Evolutionary conservation across 768 basidiomycete genomes (phyloP).

Genomic region (Tubosaeta sp.): DNA sequence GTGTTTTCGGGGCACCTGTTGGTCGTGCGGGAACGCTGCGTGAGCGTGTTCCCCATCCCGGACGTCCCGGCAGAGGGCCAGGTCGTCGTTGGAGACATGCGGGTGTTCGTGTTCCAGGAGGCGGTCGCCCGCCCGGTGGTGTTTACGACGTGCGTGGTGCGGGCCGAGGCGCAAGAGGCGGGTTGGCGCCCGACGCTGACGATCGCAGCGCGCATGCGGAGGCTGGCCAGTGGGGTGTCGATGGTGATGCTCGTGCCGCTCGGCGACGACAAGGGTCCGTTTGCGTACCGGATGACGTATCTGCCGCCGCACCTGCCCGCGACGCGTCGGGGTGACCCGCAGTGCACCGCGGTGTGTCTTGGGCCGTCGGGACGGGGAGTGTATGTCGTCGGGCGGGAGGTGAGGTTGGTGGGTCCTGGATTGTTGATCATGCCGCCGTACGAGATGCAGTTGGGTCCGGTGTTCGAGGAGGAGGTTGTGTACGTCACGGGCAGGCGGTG

Average conservation of each 20-base stretch:
- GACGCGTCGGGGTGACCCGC: background rate
- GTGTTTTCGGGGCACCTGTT: conserved; percentile 21
- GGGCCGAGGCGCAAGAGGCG: conserved; percentile 1
- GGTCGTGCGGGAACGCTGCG: conserved; percentile 26
- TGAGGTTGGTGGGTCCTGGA: conserved; percentile 22
- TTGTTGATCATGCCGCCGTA: conserved; percentile 24
- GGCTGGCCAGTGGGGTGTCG: conserved; percentile 8
- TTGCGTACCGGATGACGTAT: conserved; percentile 20
- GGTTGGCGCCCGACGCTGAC: conserved; percentile 17
- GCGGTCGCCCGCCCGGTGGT: conserved; percentile 19
- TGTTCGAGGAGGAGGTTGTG: conserved; percentile 19
- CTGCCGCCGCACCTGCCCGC: conserved; percentile 7
- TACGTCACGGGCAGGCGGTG: background rate
- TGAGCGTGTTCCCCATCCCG: conserved; percentile 26
- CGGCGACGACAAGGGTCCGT: conserved; percentile 3
- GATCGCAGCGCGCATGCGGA: conserved; percentile 21
- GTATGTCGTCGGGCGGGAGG: conserved; percentile 21
- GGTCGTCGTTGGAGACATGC: conserved; percentile 16
- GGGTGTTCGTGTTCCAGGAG: conserved; percentile 28
- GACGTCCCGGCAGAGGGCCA: conserved; percentile 19
- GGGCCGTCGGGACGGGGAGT: conserved; percentile 29
- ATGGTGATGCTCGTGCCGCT: conserved; percentile 26
- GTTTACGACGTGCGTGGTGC: conserved; percentile 24
- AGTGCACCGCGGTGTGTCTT: conserved; percentile 19
- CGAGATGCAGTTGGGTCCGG: conserved; percentile 28